A percentile compares a stretch with the other conserved stretches of the same genome.
Evolutionary conservation across 1,284 basidiomycete genomes (phyloP).

Genomic region (Paramarasmius palmivorus): DNA sequence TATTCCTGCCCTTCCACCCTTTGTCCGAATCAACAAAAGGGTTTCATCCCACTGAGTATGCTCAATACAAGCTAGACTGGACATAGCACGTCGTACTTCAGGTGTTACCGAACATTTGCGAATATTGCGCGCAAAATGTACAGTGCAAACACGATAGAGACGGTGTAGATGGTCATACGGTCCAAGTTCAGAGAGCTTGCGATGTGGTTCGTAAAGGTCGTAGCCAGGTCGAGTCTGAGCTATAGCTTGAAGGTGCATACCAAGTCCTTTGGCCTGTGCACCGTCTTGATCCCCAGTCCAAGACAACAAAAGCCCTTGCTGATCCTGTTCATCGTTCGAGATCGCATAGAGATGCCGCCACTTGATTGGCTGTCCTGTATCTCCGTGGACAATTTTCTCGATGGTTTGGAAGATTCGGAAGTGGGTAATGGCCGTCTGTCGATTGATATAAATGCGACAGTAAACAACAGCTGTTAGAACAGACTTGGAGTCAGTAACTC

Average conservation of each 20-base stretch:
- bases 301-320: no score
- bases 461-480: no score
- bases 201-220: conserved; percentile 16
- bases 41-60: conserved; percentile 17
- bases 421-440: no score
- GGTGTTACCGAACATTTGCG: conserved; percentile 5
- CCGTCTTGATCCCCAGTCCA: no score
- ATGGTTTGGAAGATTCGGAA: no score
- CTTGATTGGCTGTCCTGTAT: no score
- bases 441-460: no score
- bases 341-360: no score
- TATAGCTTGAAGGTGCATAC: conserved; percentile 14
- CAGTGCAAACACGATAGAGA: conserved; percentile 13
- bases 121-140: conserved; percentile 16
- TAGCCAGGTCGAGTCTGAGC: background rate
- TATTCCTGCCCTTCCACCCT: conserved; percentile 12
- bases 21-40: conserved; percentile 2
- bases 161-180: conserved; percentile 18
- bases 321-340: no score
- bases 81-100: conserved; percentile 11
- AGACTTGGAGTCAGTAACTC: no score
- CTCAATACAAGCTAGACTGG: conserved; percentile 13
- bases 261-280: no score
- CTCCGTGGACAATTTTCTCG: no score
- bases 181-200: conserved; percentile 9